These are phyloP conservation scores for Arabidopsis suecica DNA, from an alignment of 345 rosid genomes.

Conservation along the genomic window DNA sequence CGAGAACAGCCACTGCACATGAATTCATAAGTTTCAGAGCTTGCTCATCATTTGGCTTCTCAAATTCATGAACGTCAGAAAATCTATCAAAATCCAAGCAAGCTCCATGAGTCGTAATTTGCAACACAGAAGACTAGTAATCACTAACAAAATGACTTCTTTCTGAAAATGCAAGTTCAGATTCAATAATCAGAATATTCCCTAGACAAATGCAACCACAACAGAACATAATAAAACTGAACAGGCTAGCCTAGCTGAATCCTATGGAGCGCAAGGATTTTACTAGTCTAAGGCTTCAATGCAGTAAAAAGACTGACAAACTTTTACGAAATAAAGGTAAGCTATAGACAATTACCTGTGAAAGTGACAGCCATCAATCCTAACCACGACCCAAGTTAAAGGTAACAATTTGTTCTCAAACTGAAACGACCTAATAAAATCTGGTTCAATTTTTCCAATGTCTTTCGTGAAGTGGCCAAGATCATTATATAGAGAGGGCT, in stretches of 20 bases:
- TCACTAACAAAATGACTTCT: neutral
- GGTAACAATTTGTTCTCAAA: slow-evolving; percentile 81
- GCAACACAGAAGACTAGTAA: slow-evolving; percentile 22
- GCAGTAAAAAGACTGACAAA: slow-evolving; percentile 2
- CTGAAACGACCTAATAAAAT: slow-evolving; percentile 64
- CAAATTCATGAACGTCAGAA: slow-evolving; percentile 80
- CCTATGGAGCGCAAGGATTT: neutral
- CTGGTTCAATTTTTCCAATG: slow-evolving; percentile 63
- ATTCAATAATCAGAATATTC: slow-evolving; percentile 20
- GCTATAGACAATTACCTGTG: slow-evolving; percentile 65
- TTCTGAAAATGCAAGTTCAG: neutral
- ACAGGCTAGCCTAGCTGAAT: slow-evolving; percentile 11
- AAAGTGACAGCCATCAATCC: slow-evolving; percentile 97
- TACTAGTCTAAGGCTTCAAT: slow-evolving; percentile 10
- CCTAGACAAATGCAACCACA: slow-evolving; percentile 8
- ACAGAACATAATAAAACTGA: neutral
- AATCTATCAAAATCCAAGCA: slow-evolving; percentile 64
- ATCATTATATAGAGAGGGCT: slow-evolving; percentile 57
- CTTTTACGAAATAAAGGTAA: neutral
- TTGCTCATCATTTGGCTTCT: slow-evolving; percentile 86
- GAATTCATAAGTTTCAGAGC: slow-evolving; percentile 93
- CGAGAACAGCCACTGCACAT: slow-evolving; percentile 73
- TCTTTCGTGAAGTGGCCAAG: slow-evolving; percentile 66
- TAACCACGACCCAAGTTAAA: slow-evolving; percentile 76
- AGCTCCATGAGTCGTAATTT: slow-evolving; percentile 40